Conservation (phyloP, 495 filamentous ascomycete species). For the Penicillium ucsense region DNA sequence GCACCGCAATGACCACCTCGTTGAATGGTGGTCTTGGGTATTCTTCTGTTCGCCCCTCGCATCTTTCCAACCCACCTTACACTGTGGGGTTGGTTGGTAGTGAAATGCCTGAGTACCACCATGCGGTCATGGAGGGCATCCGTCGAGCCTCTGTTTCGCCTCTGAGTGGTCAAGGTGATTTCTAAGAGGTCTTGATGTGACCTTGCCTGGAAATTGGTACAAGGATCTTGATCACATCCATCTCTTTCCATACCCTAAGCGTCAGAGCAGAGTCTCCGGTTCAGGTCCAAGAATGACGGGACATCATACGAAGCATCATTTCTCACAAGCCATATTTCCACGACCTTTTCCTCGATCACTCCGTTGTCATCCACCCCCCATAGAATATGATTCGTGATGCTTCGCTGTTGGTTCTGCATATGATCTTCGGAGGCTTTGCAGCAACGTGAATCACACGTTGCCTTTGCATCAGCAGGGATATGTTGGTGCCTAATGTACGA, state of each 20-base stretch:
- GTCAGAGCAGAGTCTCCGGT: no score
- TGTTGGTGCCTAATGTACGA: no score
- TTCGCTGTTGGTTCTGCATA: no score
- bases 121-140: conserved; percentile 8
- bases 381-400: no score
- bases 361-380: no score
- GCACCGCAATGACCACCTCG: conserved; percentile 15
- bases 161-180: conserved; percentile 18
- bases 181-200: background rate
- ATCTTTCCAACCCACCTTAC: conserved; percentile 5
- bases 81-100: conserved; percentile 10
- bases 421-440: no score
- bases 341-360: no score
- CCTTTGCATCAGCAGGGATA: no score
- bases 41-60: conserved; percentile 19
- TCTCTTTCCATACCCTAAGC: background rate
- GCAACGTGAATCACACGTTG: no score
- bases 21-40: conserved; percentile 34
- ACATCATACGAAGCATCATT: no score
- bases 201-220: background rate
- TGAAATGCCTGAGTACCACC: conserved; percentile 14
- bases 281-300: no score
- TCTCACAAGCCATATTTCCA: no score
- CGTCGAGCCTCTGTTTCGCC: conserved; percentile 18
- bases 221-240: background rate